phyloP scores from a whole-genome alignment of 2,329 filamentous ascomycete genomes.

The Fusarium irregulare region DNA sequence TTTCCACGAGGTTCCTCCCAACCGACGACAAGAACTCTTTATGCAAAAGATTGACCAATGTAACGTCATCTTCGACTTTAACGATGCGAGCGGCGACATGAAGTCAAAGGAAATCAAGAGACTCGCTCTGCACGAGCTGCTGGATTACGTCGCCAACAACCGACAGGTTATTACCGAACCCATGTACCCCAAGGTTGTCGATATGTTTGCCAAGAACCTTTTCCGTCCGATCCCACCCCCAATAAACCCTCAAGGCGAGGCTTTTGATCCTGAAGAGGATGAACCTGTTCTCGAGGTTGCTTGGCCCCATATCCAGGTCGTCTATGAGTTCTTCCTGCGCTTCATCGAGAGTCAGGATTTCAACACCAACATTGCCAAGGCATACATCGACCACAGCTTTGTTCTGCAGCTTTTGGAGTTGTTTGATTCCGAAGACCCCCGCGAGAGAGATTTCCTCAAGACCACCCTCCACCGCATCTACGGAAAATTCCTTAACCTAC shows the following conservation, averaged over 20 bases:
- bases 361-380: slow-evolving; percentile 99
- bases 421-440: slow-evolving; percentile 97
- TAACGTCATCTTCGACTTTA: slow-evolving; percentile 99
- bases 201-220: slow-evolving; percentile 99
- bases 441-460: slow-evolving; percentile 97
- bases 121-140: slow-evolving; percentile 90
- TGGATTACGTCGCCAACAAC: slow-evolving; percentile 99
- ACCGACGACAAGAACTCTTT: slow-evolving; percentile 94
- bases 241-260: slow-evolving; percentile 97
- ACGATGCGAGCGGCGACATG: slow-evolving; percentile 97
- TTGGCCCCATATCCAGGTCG: slow-evolving; percentile 99
- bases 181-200: slow-evolving; percentile 98
- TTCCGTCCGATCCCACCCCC: slow-evolving; percentile 97
- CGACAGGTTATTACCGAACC: slow-evolving; percentile 97
- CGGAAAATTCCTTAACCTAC: slow-evolving; percentile 97
- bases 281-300: slow-evolving; percentile 98
- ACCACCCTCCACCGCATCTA: slow-evolving; percentile 98
- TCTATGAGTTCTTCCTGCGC: slow-evolving; percentile 98
- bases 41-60: slow-evolving; percentile 99
- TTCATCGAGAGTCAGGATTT: slow-evolving; percentile 99
- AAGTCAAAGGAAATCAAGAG: slow-evolving; percentile 99
- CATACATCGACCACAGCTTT: slow-evolving; percentile 98
- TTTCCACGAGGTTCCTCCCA: slow-evolving; percentile 97
- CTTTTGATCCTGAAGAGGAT: slow-evolving; percentile 98
- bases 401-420: slow-evolving; percentile 96